These are phyloP conservation scores for Termitomyces sp. DNA, from an alignment of 768 basidiomycete genomes.

Conservation along the genomic window DNA sequence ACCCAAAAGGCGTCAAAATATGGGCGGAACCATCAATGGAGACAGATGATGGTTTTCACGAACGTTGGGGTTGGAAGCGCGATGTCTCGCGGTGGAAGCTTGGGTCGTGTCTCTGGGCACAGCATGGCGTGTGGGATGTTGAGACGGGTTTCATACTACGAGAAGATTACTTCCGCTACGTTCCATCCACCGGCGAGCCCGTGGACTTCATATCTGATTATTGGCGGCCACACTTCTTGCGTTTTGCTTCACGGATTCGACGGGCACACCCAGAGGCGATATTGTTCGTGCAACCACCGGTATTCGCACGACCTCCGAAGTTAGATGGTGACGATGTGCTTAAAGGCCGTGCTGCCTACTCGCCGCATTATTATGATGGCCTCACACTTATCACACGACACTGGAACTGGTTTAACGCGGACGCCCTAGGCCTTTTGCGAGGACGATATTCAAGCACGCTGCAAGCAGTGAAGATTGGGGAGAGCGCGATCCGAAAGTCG, in stretches of 20 bases:
- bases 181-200: constrained; percentile 34
- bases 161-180: constrained; percentile 63
- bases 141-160: constrained; percentile 59
- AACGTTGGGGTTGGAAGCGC: constrained; percentile 82
- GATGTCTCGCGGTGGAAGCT: constrained; percentile 59
- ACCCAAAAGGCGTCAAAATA: constrained; percentile 74
- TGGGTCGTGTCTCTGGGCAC: constrained; percentile 83
- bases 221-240: constrained; percentile 68
- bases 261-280: constrained; percentile 74
- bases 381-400: constrained; percentile 89
- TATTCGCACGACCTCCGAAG: constrained; percentile 76
- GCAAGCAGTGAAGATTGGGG: constrained; percentile 79
- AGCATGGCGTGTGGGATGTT: constrained; percentile 86
- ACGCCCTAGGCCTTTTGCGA: constrained; percentile 87
- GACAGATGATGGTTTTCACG: constrained; percentile 44
- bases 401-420: constrained; percentile 95
- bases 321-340: constrained; percentile 46
- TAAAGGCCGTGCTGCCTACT: constrained; percentile 65
- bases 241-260: constrained; percentile 56
- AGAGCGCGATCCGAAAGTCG: constrained; percentile 72
- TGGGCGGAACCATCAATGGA: constrained; percentile 60
- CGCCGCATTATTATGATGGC: constrained; percentile 93
- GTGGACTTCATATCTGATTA: constrained; percentile 75
- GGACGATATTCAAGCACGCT: constrained; percentile 69
- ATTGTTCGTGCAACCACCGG: constrained; percentile 87